These are phyloP conservation scores for Drosera capensis DNA, from an alignment of 148 eudicot genomes.

Conservation along the genomic window DNA sequence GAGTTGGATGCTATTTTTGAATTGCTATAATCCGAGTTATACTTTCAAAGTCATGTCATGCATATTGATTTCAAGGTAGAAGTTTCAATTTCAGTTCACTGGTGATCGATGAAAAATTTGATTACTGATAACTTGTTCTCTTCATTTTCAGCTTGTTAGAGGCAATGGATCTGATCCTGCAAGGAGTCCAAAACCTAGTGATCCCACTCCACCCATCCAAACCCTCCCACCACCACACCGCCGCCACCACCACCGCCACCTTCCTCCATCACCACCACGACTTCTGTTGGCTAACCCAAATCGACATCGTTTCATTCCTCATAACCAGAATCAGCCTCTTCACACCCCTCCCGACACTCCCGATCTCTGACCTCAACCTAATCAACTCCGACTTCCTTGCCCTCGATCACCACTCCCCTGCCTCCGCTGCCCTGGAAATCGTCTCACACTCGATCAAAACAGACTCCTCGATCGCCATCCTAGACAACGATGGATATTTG, in stretches of 20 bases:
- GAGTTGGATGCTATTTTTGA: too few relatives aligned
- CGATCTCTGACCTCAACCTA: constrained; percentile 45
- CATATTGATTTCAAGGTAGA: not conserved
- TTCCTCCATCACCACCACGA: constrained; percentile 32
- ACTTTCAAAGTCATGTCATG: too few relatives aligned
- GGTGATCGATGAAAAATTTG: too few relatives aligned
- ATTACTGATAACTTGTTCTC: too few relatives aligned
- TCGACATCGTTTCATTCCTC: constrained; percentile 67
- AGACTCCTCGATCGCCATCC: constrained; percentile 56
- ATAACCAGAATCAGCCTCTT: constrained; percentile 57
- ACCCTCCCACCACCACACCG: constrained; percentile 17
- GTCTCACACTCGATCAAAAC: constrained; percentile 24
- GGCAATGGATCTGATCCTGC: constrained; percentile 55
- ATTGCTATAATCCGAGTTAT: too few relatives aligned
- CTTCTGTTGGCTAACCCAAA: constrained; percentile 76
- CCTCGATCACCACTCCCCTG: constrained; percentile 37
- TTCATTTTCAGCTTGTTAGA: constrained; percentile 58
- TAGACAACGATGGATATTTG: constrained; percentile 38
- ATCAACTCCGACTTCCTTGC: constrained; percentile 30
- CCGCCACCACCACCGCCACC: constrained; percentile 10
- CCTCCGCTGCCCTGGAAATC: constrained; percentile 29
- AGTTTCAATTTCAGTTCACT: not conserved
- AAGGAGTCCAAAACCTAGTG: constrained; percentile 68
- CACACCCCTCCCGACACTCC: constrained; percentile 32
- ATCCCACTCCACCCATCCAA: constrained; percentile 48